A percentile compares a stretch with the other conserved stretches of the same genome.
Evolutionary conservation across 148 eudicot genomes (phyloP).

Genomic region (Talinum fruticosum): DNA sequence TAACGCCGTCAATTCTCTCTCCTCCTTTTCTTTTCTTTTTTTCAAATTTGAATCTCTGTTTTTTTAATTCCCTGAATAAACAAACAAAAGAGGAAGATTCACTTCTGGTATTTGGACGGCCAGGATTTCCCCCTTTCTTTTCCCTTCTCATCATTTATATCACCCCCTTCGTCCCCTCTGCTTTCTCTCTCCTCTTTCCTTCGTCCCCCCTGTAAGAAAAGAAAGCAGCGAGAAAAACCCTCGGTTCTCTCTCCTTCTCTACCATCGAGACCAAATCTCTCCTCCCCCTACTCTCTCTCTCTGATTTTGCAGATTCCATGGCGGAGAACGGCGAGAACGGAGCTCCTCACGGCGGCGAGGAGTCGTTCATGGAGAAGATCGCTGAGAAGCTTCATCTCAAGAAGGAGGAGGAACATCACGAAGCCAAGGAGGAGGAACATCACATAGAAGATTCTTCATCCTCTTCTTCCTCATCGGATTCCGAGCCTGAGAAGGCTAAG

Average conservation of each 20-base stretch:
- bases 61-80: neutral
- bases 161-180: neutral
- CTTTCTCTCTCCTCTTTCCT: constrained; percentile 11
- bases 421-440: neutral
- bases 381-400: constrained; percentile 48
- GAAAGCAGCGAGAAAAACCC: too few species aligned
- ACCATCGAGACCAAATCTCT: neutral
- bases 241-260: neutral
- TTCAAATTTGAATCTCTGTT: constrained; percentile 25
- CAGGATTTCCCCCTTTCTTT: neutral
- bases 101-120: constrained; percentile 20
- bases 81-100: neutral
- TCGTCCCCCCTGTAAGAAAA: neutral
- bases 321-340: constrained; percentile 27
- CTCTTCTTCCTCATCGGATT: constrained; percentile 56
- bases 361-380: constrained; percentile 60
- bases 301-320: constrained; percentile 23
- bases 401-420: constrained; percentile 2
- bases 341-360: constrained; percentile 23
- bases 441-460: constrained; percentile 41
- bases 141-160: constrained; percentile 19
- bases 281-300: neutral
- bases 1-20: constrained; percentile 23
- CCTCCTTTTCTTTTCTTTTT: neutral
- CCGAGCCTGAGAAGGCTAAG: constrained; percentile 34